A percentile compares a stretch with the other conserved stretches of the same genome.
phyloP scores from a whole-genome alignment of 164 flowering plant species.

The Berberis vulgaris region DNA sequence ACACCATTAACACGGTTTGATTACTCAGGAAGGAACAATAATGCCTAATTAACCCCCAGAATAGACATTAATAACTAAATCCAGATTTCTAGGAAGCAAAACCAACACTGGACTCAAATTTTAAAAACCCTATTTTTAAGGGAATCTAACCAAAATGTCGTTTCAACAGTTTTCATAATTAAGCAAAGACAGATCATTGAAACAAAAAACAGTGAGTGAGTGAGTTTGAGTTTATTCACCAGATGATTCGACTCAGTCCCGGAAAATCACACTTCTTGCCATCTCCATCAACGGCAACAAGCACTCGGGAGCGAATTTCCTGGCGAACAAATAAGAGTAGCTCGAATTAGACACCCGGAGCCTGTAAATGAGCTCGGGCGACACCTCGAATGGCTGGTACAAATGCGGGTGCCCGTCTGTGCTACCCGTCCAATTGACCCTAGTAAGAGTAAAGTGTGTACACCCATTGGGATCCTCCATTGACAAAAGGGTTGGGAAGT shows the following conservation, averaged over 20 bases:
- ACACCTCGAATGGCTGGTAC: conserved; percentile 46
- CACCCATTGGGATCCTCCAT: conserved; percentile 73
- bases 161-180: no score
- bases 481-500: conserved; percentile 74
- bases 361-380: conserved; percentile 37
- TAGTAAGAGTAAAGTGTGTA: conserved; percentile 53
- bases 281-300: conserved; percentile 56
- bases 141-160: no score
- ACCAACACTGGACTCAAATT: no score
- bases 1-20: no score
- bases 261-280: conserved; percentile 56
- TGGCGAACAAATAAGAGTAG: conserved; percentile 57
- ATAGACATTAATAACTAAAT: no score
- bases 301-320: conserved; percentile 79
- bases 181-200: no score
- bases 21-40: no score
- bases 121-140: no score
- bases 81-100: no score
- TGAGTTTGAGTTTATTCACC: neutral
- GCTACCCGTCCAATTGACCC: conserved; percentile 87
- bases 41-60: no score
- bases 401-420: conserved; percentile 72
- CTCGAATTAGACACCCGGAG: conserved; percentile 58
- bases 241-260: conserved; percentile 27
- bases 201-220: neutral